These are phyloP conservation scores for Coemansia sp. DNA, from an alignment of 192 early-diverging fungal genomes.

Conservation along the genomic window DNA sequence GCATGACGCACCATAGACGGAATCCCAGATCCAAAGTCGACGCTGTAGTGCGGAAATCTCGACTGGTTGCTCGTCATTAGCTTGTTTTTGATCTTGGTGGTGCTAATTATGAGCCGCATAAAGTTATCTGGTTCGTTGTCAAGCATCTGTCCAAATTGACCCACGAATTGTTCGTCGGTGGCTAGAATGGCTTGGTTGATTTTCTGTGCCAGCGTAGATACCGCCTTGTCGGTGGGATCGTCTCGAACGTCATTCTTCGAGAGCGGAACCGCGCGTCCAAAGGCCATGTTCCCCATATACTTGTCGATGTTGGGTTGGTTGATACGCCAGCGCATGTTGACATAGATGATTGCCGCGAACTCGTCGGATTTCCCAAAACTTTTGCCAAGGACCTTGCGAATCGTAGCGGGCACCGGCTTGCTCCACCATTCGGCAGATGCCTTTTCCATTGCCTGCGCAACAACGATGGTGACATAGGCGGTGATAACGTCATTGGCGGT, in stretches of 20 bases:
- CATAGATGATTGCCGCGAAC: neutral
- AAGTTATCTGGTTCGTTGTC: neutral
- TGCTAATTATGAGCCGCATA: neutral
- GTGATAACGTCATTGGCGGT: conserved; percentile 32
- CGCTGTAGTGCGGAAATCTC: conserved; percentile 15
- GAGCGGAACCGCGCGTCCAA: neutral
- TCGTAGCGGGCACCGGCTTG: neutral
- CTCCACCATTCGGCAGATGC: neutral
- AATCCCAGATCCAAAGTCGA: conserved; percentile 30
- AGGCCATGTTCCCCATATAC: neutral
- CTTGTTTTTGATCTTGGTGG: neutral
- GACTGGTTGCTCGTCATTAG: conserved; percentile 28
- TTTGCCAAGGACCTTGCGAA: neutral
- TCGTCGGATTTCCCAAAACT: neutral
- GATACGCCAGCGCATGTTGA: neutral
- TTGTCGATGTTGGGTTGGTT: neutral
- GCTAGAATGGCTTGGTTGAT: neutral
- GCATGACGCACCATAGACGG: neutral
- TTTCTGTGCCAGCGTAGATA: neutral
- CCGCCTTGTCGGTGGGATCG: neutral
- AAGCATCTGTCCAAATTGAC: neutral
- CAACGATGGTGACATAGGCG: conserved; percentile 14
- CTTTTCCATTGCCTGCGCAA: conserved; percentile 5
- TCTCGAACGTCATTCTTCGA: neutral
- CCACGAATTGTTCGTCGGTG: neutral